Evolutionary conservation across 2,329 filamentous ascomycete genomes (phyloP), one percentile per base, ranked within the genome.

Genomic region (Aspergillus latus): DNA sequence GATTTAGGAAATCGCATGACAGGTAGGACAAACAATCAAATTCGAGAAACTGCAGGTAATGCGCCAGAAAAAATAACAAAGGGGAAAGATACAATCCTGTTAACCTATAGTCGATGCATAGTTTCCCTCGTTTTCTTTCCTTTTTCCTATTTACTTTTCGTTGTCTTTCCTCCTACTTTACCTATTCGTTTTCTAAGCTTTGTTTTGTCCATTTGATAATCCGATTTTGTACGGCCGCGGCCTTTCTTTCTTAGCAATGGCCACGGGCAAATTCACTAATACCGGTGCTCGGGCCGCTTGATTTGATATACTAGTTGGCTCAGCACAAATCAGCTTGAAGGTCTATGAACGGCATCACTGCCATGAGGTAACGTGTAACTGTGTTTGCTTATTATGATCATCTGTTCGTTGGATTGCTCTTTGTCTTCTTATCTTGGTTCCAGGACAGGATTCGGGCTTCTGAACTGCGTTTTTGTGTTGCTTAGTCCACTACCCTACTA

Each of bases 401-500:
- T 49, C 36, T 21, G 43, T 34, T 10, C 10, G 36, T 37, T 52
- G 50, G 28, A 34, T 28, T 28, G 40, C 50, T 50, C 44, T 48
- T 37, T 45, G 44, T 37, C 13, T 36, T 10, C 45, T 49, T 13
- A 43, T 11, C 13, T 13, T 5, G 32, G 34, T 11, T 28, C 21
- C 51, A 21, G 26, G 29, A 39, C 28, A 13, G 28, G 43, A 29
- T 16, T 28, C 43, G 21, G 26, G 6, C 30, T 44, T n/a, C 11
- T 34, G 10, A 47, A 29, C 44, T 54, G 30, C 46, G 16, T 44
- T 37, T 37, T 40, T 21, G 37, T 48, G 28, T 43, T 42, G 6
- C 16, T 36, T 43, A 29, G 28, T 42, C 26, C 29, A 54, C 49
- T 54, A 54, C 44, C 52, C 39, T 54, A 54, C 49, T 49, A 54